A percentile compares a stretch with the other conserved stretches of the same genome.
phyloP scores from a whole-genome alignment of 805 yeast genomes.

The Metschnikowia rubicola region DNA sequence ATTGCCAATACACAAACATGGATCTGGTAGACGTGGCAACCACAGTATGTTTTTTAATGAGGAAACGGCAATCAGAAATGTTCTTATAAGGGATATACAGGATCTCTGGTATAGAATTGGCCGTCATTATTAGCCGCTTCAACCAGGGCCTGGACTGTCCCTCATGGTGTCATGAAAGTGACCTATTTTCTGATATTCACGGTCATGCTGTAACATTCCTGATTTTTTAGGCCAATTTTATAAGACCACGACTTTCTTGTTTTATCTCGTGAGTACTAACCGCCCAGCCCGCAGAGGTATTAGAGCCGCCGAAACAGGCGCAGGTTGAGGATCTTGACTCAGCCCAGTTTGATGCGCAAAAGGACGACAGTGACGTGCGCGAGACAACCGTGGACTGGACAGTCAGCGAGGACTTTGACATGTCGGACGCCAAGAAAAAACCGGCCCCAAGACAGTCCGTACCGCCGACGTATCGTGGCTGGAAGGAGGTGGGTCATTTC shows the following conservation, averaged over 20 bases:
- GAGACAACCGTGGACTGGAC: conserved; percentile 20
- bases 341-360: conserved; percentile 2
- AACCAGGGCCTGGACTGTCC: no score
- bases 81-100: no score
- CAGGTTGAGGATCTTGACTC: conserved; percentile 14
- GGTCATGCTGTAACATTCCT: no score
- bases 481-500: conserved; percentile 94
- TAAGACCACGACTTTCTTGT: no score
- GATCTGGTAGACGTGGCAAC: conserved; percentile 14
- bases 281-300: conserved; percentile 31
- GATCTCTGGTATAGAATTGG: no score
- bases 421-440: conserved; percentile 28
- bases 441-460: conserved; percentile 50
- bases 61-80: no score
- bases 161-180: no score
- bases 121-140: no score
- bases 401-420: conserved; percentile 40
- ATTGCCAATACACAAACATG: not conserved
- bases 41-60: conserved; percentile 12
- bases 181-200: no score
- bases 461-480: conserved; percentile 76
- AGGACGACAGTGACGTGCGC: conserved; percentile 5
- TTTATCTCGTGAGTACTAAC: conserved; percentile 14
- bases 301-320: conserved; percentile 32
- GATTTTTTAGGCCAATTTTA: no score